phyloP scores from a whole-genome alignment of 139 green algal species.

The Desmodesmus armatus region DNA sequence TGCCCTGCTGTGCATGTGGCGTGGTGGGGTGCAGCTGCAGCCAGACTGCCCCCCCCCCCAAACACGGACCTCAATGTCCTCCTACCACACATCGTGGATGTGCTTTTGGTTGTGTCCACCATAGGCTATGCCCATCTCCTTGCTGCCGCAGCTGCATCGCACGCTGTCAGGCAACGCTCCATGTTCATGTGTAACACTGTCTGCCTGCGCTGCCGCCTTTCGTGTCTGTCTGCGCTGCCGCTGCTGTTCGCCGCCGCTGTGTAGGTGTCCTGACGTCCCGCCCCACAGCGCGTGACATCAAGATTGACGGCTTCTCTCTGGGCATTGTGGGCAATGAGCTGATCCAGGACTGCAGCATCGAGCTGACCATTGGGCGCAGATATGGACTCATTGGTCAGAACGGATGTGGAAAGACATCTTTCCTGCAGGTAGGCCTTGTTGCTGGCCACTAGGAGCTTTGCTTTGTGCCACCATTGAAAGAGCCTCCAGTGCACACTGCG shows the following conservation, averaged over 20 bases:
- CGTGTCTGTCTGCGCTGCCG: not conserved
- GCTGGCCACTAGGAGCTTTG: not conserved
- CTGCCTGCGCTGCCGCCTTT: not conserved
- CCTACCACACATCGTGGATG: too few species aligned
- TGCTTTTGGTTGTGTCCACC: too few species aligned
- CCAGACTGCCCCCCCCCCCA: too few species aligned
- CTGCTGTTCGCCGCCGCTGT: not conserved
- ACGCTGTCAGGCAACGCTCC: too few species aligned
- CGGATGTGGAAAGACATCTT: slow-evolving; percentile 90
- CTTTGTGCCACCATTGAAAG: too few species aligned
- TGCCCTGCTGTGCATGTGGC: too few species aligned
- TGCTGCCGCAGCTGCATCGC: too few species aligned
- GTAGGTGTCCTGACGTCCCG: slow-evolving; percentile 70
- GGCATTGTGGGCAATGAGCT: slow-evolving; percentile 76
- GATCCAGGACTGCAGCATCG: slow-evolving; percentile 82
- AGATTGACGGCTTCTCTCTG: slow-evolving; percentile 77
- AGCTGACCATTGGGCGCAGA: slow-evolving; percentile 85
- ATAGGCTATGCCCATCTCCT: too few species aligned
- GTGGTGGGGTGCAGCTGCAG: too few species aligned
- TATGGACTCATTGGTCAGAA: slow-evolving; percentile 93
- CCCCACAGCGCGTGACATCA: slow-evolving; percentile 70
- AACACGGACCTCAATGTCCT: too few species aligned
- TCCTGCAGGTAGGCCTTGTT: slow-evolving; percentile 71
- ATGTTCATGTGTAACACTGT: not conserved
- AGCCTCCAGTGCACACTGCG: too few species aligned